Percentiles rank a stretch among this genome's conserved stretches.
These are phyloP conservation scores for Rhizopogon vulgaris DNA, from an alignment of 768 basidiomycete species.

Conservation along the genomic window DNA sequence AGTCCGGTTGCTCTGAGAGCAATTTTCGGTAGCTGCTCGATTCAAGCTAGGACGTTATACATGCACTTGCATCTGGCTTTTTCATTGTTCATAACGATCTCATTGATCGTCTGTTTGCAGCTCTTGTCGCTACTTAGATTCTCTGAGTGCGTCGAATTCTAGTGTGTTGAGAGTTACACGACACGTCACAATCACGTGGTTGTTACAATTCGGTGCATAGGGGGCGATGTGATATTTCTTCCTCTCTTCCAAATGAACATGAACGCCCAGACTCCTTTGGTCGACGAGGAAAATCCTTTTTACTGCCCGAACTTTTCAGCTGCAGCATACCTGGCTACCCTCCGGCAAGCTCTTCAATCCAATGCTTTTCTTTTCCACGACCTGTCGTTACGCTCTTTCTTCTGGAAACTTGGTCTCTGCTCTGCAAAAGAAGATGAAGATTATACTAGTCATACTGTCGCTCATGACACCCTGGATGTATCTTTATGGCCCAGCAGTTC, in stretches of 20 bases:
- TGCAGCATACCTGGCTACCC: constrained; percentile 37
- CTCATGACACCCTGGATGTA: background rate
- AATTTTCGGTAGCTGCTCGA: background rate
- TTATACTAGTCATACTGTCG: background rate
- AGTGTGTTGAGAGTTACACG: too few relatives aligned
- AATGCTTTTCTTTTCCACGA: constrained; percentile 7
- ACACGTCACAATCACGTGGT: background rate
- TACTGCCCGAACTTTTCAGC: constrained; percentile 51
- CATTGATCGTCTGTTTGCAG: too few relatives aligned
- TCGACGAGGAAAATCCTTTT: constrained; percentile 51
- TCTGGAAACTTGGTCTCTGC: constrained; percentile 1
- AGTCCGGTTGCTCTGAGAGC: background rate
- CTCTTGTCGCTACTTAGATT: too few relatives aligned
- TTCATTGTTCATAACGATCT: too few relatives aligned
- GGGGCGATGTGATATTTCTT: background rate
- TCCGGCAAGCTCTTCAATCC: constrained; percentile 29
- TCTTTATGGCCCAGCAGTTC: constrained; percentile 2
- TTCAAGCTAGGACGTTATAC: background rate
- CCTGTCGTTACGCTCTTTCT: constrained; percentile 1
- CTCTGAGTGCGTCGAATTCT: too few relatives aligned
- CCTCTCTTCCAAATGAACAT: background rate
- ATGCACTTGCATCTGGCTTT: too few relatives aligned
- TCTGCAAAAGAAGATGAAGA: background rate
- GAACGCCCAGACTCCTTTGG: constrained; percentile 23
- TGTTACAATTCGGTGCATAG: background rate